phyloP scores from a whole-genome alignment of 2,329 filamentous ascomycete species.

The Phaeophleospora eucalypticola region DNA sequence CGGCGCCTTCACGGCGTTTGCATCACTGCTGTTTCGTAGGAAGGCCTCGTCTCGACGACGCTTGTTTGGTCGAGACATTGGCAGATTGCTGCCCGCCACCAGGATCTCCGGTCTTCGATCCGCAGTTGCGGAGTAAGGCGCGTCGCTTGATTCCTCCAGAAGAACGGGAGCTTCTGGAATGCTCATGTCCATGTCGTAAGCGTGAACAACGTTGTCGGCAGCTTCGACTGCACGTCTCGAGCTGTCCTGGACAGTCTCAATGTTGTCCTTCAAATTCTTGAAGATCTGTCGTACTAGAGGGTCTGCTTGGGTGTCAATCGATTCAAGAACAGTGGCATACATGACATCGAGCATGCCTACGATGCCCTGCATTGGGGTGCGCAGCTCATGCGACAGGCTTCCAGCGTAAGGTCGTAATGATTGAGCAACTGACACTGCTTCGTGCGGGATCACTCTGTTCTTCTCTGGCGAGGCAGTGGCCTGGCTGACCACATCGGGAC shows the following conservation, averaged over 20 bases:
- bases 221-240: slow-evolving; percentile 68
- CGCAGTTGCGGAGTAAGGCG: slow-evolving; percentile 20
- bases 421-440: slow-evolving; percentile 56
- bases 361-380: slow-evolving; percentile 72
- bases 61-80: slow-evolving; percentile 40
- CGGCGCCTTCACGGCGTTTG: slow-evolving; percentile 23
- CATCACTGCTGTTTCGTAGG: slow-evolving; percentile 22
- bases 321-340: slow-evolving; percentile 67
- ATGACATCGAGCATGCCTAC: slow-evolving; percentile 74
- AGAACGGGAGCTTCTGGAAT: slow-evolving; percentile 58
- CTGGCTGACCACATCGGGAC: slow-evolving; percentile 44
- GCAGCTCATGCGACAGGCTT: slow-evolving; percentile 66
- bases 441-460: slow-evolving; percentile 50
- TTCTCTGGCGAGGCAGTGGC: slow-evolving; percentile 25
- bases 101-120: slow-evolving; percentile 43
- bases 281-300: slow-evolving; percentile 54
- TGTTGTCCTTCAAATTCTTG: slow-evolving; percentile 61
- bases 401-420: slow-evolving; percentile 69
- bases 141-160: slow-evolving; percentile 25
- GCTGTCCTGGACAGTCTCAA: slow-evolving; percentile 69
- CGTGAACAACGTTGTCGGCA: slow-evolving; percentile 71
- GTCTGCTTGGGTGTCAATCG: slow-evolving; percentile 53
- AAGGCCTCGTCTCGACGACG: slow-evolving; percentile 39
- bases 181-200: slow-evolving; percentile 71
- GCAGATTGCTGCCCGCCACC: slow-evolving; percentile 41